phyloP scores from a whole-genome alignment of 208 protist species.

The Trypanosoma platydactyli region DNA sequence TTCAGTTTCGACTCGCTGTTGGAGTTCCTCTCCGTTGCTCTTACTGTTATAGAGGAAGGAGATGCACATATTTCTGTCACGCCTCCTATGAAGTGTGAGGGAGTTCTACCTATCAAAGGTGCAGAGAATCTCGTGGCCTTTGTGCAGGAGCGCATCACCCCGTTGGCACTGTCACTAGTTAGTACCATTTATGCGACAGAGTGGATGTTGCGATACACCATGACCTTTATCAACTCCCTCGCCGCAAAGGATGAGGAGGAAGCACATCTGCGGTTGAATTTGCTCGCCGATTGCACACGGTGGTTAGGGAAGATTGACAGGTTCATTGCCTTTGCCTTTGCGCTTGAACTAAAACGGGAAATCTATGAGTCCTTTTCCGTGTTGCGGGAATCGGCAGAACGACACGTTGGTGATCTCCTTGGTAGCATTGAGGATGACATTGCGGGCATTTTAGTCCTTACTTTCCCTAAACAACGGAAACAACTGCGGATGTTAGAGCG shows the following conservation, averaged over 20 bases:
- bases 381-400: conserved; percentile 47
- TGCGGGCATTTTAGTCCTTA: conserved; percentile 30
- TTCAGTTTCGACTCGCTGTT: conserved; percentile 59
- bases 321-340: conserved; percentile 68
- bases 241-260: conserved; percentile 44
- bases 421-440: conserved; percentile 55
- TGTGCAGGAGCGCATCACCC: conserved; percentile 44
- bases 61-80: conserved; percentile 35
- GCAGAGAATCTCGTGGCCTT: conserved; percentile 66
- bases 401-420: conserved; percentile 45
- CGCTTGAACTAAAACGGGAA: conserved; percentile 58
- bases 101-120: conserved; percentile 42
- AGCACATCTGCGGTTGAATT: conserved; percentile 49
- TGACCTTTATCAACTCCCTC: conserved; percentile 69
- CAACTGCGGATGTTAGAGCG: conserved; percentile 48
- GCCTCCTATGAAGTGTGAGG: conserved; percentile 40
- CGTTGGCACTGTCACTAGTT: conserved; percentile 40
- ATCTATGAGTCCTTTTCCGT: conserved; percentile 66
- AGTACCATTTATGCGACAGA: conserved; percentile 60
- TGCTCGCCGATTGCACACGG: conserved; percentile 77
- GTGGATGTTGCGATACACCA: conserved; percentile 88
- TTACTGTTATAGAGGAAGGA: conserved; percentile 67
- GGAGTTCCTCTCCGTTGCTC: conserved; percentile 41
- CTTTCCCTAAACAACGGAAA: conserved; percentile 60
- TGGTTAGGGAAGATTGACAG: conserved; percentile 67